Evolutionary conservation across 371 early-diverging fungal species (phyloP), one percentile per base, ranked within the genome.

Genomic region (Circinella umbellata): DNA sequence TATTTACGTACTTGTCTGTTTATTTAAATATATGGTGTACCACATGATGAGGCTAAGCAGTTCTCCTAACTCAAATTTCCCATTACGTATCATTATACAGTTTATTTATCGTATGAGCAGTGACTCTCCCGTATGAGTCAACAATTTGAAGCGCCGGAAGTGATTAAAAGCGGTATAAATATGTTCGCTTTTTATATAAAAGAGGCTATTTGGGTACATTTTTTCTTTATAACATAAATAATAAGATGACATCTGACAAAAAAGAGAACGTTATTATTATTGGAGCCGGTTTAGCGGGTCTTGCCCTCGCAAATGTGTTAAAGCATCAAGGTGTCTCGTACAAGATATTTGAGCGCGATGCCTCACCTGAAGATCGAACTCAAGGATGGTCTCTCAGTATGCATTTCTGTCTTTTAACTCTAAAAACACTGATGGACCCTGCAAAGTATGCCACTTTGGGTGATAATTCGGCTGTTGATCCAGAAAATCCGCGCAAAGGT

Each of bases 241-340:
- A 6, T 11, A 42, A 17, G n/a, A 49, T 34, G 61, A 47, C 47
- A 34, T 7, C 20, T 42, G 34, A n/a, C 27, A 35, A 64, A 1
- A 57, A n/a, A 4, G n/a, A 66, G 4, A 59, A 47, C 15, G 71
- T 81, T 34, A 60, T 80, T 13, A 82, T 82, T 61, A 60, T 80
- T 11, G 80, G 80, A 17, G 80, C 49, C 42, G 82, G 82, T 42
- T 69, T 74, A n/a, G 61, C 80, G 11, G 80, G 82, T n/a, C 71
- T 82, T 13, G 51, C 75, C 18, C 65, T 77, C 1, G 80, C 80
- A 17, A 70, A 78, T 51, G 61, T 69, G 5, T 64, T 79, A 3
- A 48, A 78, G 46, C 51, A 64, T 11, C 62, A 76, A 39, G 69
- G 68, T 36, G 63, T 82, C 10, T 71, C 73, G 3, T 76, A 60